Conservation (phyloP, 768 basidiomycete species). For the Tricholoma hemisulphureum region DNA sequence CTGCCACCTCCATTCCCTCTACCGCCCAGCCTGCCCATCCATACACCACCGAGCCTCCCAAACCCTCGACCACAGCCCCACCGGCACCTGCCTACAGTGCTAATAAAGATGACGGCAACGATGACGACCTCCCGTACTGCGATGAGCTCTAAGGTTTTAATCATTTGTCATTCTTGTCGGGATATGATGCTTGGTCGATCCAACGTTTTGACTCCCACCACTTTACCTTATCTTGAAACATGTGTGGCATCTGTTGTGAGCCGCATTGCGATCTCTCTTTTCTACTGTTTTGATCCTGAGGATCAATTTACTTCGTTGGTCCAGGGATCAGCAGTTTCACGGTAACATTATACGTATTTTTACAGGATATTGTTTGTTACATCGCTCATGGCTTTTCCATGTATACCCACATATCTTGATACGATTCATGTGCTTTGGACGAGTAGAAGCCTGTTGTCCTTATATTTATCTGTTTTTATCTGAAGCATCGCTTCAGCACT, state of each 20-base stretch:
- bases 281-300: slow-evolving; percentile 1
- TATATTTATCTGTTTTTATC: background rate
- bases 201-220: background rate
- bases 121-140: slow-evolving; percentile 50
- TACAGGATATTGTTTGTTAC: background rate
- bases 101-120: slow-evolving; percentile 28
- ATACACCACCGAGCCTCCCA: background rate
- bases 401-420: slow-evolving; percentile 4
- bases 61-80: slow-evolving; percentile 1
- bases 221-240: background rate
- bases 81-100: slow-evolving; percentile 6
- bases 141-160: slow-evolving; percentile 41
- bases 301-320: slow-evolving; percentile 4
- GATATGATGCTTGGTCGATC: background rate
- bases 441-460: background rate
- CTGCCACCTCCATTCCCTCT: slow-evolving; percentile 27
- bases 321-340: slow-evolving; percentile 3
- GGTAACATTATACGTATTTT: slow-evolving; percentile 2
- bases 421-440: background rate
- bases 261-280: background rate
- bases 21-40: slow-evolving; percentile 7
- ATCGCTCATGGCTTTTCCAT: background rate
- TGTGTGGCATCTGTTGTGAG: background rate
- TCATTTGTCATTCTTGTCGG: background rate
- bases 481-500: no score